These are phyloP conservation scores for Citrus australasica DNA, from an alignment of 345 rosid species.

Conservation along the genomic window DNA sequence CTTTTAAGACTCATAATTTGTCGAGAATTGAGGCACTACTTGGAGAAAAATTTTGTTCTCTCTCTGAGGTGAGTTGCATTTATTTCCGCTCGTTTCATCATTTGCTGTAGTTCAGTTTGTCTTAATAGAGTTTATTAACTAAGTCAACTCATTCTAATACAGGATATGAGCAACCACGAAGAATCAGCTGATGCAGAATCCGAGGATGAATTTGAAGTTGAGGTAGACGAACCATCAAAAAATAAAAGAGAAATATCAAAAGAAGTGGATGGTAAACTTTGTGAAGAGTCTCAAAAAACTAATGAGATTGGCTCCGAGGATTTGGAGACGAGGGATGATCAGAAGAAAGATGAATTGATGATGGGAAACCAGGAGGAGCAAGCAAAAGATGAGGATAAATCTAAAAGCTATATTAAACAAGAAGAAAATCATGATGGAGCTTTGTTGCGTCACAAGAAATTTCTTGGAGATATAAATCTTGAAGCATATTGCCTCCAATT, in stretches of 20 bases:
- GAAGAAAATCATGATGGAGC: too few relatives aligned
- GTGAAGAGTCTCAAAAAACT: too few relatives aligned
- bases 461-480: background rate
- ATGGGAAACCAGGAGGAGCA: background rate
- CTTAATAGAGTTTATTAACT: background rate
- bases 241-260: background rate
- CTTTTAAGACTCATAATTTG: background rate
- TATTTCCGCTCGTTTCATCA: too few relatives aligned
- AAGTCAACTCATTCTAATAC: background rate
- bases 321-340: background rate
- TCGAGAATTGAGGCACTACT: background rate
- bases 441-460: background rate
- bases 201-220: background rate
- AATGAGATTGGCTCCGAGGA: too few relatives aligned
- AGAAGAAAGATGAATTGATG: background rate
- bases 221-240: background rate
- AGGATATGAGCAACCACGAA: background rate
- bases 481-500: background rate
- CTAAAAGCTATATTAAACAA: background rate
- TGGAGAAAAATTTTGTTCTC: background rate
- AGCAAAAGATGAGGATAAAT: background rate
- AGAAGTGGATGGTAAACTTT: background rate
- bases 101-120: background rate
- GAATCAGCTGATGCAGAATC: background rate
- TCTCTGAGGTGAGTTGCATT: background rate